Conservation (phyloP, 148 eudicot species). For the Rhododendron griersonianum region DNA sequence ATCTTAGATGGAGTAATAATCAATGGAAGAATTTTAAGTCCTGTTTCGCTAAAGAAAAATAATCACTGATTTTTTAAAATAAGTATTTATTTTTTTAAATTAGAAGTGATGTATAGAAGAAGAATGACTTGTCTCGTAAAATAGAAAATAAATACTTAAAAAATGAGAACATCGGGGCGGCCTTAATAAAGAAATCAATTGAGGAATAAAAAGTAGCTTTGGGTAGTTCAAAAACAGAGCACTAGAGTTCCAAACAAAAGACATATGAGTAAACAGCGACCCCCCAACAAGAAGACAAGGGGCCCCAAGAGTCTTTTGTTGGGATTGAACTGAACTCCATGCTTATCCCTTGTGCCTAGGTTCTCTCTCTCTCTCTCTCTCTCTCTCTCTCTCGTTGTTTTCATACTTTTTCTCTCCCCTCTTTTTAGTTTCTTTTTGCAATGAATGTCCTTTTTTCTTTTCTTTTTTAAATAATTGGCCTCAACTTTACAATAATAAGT, state of each 20-base stretch:
- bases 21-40: too few relatives aligned
- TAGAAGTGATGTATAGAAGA: too few relatives aligned
- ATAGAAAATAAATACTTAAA: too few relatives aligned
- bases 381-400: background rate
- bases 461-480: background rate
- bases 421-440: background rate
- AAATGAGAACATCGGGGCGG: too few relatives aligned
- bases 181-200: conserved; percentile 9
- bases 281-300: conserved; percentile 36
- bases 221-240: conserved; percentile 24
- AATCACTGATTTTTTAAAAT: too few relatives aligned
- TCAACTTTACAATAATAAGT: background rate
- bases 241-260: conserved; percentile 22
- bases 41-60: too few relatives aligned
- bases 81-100: too few relatives aligned
- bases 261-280: conserved; percentile 28
- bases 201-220: conserved; percentile 17
- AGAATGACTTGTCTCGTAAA: too few relatives aligned
- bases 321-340: conserved; percentile 17
- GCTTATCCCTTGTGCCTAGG: conserved; percentile 29
- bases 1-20: too few relatives aligned
- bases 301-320: conserved; percentile 14
- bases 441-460: background rate
- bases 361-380: background rate
- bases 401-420: background rate